Evolutionary conservation across 179 eudicot genomes (phyloP).

Genomic region (Heliamphora pulchella): DNA sequence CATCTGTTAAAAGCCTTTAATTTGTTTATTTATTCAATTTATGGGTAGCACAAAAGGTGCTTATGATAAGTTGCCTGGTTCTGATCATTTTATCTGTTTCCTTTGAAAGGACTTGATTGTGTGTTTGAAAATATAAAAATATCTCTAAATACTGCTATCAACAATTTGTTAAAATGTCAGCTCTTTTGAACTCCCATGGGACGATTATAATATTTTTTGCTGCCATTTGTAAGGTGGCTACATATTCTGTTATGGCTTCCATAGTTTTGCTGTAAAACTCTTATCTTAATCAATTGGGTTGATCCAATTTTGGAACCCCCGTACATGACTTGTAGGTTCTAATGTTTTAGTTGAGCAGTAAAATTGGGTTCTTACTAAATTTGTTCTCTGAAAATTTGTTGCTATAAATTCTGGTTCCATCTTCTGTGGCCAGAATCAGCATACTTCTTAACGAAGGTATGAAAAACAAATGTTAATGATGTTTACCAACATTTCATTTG

Average conservation of each 20-base stretch:
- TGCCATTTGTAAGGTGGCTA: neutral
- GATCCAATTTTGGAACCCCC: neutral
- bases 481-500: neutral
- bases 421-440: neutral
- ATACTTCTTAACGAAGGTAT: neutral
- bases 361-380: neutral
- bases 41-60: neutral
- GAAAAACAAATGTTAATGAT: neutral
- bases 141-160: neutral
- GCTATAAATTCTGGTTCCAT: neutral
- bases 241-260: neutral
- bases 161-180: neutral
- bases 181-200: neutral
- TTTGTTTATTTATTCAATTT: neutral
- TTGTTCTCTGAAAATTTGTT: neutral
- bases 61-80: neutral
- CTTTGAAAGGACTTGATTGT: neutral
- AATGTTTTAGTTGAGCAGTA: neutral
- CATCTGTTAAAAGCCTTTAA: neutral
- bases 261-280: neutral
- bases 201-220: neutral
- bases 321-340: neutral
- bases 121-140: neutral
- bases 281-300: neutral
- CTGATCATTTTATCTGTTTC: neutral